Conservation (phyloP, 352 stramenopile genomes). For the Thraustochytrium striatum region DNA sequence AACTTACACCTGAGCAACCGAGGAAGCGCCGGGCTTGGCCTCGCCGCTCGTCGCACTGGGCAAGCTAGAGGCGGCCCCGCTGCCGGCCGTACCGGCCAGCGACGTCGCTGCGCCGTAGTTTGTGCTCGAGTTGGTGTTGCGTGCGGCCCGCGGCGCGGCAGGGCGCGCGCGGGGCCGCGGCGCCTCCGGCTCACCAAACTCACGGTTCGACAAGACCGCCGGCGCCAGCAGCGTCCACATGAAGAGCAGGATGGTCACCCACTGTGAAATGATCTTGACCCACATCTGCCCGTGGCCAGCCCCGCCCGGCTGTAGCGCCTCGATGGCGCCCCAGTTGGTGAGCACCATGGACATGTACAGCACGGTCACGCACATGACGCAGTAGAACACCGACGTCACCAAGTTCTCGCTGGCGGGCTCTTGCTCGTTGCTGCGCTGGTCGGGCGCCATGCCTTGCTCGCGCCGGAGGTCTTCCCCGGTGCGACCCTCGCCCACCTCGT, state of each 20-base stretch:
- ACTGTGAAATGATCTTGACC: constrained; percentile 4
- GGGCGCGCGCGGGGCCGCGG: too few species aligned
- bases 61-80: too few species aligned
- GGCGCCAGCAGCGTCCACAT: constrained; percentile 29
- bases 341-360: constrained; percentile 44
- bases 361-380: neutral
- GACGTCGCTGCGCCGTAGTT: too few species aligned
- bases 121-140: too few species aligned
- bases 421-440: neutral
- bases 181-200: neutral
- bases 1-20: too few species aligned
- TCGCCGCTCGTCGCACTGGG: too few species aligned
- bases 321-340: constrained; percentile 36
- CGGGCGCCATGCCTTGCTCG: neutral
- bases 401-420: neutral
- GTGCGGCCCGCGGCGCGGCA: too few species aligned
- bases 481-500: constrained; percentile 34
- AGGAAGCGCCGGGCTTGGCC: too few species aligned
- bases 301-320: neutral
- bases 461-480: constrained; percentile 12
- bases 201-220: neutral
- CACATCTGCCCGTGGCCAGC: constrained; percentile 33
- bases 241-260: constrained; percentile 42
- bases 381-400: neutral
- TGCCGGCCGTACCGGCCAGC: too few species aligned